Evolutionary conservation across 306 rosid genomes (phyloP), one percentile per base, ranked within the genome.

Genomic region (Prinsepia uniflora): DNA sequence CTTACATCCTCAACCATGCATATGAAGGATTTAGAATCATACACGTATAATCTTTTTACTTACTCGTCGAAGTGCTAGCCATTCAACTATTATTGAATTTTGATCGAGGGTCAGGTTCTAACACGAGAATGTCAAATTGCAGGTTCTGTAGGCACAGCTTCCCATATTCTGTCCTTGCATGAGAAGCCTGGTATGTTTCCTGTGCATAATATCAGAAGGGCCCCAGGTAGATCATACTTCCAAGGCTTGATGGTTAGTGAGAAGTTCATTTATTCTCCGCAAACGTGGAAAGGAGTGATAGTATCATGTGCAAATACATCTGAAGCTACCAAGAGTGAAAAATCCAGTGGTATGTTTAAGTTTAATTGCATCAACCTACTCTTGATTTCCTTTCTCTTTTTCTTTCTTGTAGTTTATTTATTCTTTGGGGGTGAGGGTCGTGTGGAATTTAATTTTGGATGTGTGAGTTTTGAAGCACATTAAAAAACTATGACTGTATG

Each of bases 291-390:
- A 78, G 84, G 72, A 59, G 60, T 81, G 20, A 67, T 61, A 50
- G 79, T 86, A 44, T 78, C 86, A 43, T 87, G 93, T 81, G 75
- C 76, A 70, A 87, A 95, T 80, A 48, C 90, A 70, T 75, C 90
- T 17, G 97, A 91, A 60, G 78, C 87, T 66, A 46, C 79, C 65
- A 82, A 78, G 75, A 63, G 79, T 67, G 68, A 80, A 49, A 83
- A 83, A 41, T 83, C 92, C 54, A 81, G 82, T 41, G 96, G 99
- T 95, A 69, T 68, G 86, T 50, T 77, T 44, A 36, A 57, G 63
- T 58, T 7, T 7, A 6, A 36, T 53, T 19, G 10, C 53, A 13
- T 53, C 19, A 53, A 46, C 20, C 48, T 30, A 30, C 36, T 30
- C 36, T 3, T 30, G 36, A 30, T 30, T 30, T 30, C 2, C 36